Percentiles rank a stretch among this genome's conserved stretches.
These are phyloP conservation scores for Verticillium klebahnii DNA, from an alignment of 2,329 filamentous ascomycete species.

Conservation along the genomic window DNA sequence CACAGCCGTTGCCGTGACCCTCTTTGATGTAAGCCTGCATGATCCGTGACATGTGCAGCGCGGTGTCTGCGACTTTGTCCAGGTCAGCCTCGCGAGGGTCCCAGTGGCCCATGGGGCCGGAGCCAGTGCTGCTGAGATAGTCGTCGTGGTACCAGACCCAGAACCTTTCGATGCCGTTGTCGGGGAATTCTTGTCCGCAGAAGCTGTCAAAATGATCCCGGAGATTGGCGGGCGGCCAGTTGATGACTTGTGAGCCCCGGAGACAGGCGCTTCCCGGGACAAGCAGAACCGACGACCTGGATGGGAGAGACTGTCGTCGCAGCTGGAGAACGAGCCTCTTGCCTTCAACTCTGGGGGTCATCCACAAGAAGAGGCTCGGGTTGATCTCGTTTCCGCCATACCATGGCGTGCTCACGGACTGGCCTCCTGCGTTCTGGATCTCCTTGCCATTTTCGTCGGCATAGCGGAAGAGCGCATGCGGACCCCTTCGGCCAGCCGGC, in stretches of 20 bases:
- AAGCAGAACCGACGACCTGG: constrained; percentile 6
- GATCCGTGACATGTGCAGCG: constrained; percentile 4
- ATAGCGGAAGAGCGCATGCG: background rate
- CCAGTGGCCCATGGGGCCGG: constrained; percentile 3
- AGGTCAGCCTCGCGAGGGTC: background rate
- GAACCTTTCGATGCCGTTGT: background rate
- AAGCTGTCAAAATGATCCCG: background rate
- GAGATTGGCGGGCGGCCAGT: background rate
- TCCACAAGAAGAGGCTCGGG: background rate
- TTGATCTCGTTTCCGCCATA: constrained; percentile 9
- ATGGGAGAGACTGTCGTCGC: background rate
- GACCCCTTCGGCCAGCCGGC: background rate
- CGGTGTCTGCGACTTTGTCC: background rate
- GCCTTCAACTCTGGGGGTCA: background rate
- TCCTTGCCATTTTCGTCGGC: background rate
- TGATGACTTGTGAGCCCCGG: background rate
- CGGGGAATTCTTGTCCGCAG: background rate
- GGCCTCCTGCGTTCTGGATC: background rate
- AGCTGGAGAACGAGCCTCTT: background rate
- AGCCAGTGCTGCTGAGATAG: background rate
- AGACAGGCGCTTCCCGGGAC: constrained; percentile 3
- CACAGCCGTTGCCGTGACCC: constrained; percentile 1
- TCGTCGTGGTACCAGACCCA: constrained; percentile 10
- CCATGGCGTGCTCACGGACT: background rate
- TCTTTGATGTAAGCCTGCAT: constrained; percentile 1